These are phyloP conservation scores for Acephala macrosclerotiorum DNA, from an alignment of 2,329 filamentous ascomycete species.

Conservation along the genomic window DNA sequence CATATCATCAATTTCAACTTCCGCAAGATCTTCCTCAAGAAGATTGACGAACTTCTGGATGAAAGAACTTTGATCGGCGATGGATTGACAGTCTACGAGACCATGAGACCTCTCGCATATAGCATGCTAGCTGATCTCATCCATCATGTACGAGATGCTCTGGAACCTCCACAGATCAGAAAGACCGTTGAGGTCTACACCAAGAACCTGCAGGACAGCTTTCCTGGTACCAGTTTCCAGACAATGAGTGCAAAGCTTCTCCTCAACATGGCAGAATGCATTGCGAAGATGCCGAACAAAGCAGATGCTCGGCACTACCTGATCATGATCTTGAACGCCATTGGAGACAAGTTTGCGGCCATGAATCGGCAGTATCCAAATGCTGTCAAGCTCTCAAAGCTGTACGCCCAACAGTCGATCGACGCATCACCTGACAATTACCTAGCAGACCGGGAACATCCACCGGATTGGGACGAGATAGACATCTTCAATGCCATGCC, in stretches of 20 bases:
- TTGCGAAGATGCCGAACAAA: conserved; percentile 92
- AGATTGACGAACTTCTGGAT: conserved; percentile 94
- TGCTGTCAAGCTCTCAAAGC: conserved; percentile 88
- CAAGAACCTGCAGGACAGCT: conserved; percentile 92
- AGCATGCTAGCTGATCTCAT: conserved; percentile 99
- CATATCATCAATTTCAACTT: conserved; percentile 99
- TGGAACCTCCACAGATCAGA: conserved; percentile 89
- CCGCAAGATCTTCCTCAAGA: conserved; percentile 89
- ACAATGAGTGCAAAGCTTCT: conserved; percentile 99
- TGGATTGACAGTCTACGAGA: conserved; percentile 95
- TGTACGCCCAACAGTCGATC: conserved; percentile 70
- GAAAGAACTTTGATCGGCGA: conserved; percentile 95
- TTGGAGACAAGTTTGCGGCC: conserved; percentile 95
- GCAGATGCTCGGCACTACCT: conserved; percentile 93
- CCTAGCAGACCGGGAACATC: conserved; percentile 79
- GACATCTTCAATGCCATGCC: conserved; percentile 97
- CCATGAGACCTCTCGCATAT: conserved; percentile 92
- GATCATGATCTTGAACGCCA: conserved; percentile 97
- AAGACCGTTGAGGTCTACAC: conserved; percentile 98
- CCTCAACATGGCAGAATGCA: conserved; percentile 98
- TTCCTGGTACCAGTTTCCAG: conserved; percentile 97
- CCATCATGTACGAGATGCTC: conserved; percentile 91
- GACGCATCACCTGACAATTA: conserved; percentile 78
- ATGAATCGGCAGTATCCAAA: conserved; percentile 98
- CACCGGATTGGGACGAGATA: conserved; percentile 96